Percentiles rank a stretch among this genome's conserved stretches.
These are phyloP conservation scores for Hypericum androsaemum DNA, from an alignment of 345 rosid species.

Conservation along the genomic window DNA sequence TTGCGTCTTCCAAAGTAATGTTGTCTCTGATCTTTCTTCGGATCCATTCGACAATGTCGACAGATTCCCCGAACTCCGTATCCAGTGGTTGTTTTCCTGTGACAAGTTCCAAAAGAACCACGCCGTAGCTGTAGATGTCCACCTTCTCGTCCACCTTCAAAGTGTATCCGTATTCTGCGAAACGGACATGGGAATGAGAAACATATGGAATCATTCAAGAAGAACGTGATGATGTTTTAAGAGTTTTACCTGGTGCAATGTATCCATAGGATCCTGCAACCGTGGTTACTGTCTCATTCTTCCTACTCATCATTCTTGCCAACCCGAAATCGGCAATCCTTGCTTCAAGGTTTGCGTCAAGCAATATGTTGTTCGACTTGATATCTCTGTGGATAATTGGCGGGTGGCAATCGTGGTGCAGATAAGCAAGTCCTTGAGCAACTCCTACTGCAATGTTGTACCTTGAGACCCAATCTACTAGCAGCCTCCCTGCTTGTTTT, in stretches of 20 bases:
- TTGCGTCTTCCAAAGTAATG: slow-evolving; percentile 46
- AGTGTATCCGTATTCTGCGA: slow-evolving; percentile 84
- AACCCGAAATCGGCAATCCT: slow-evolving; percentile 89
- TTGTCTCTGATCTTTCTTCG: slow-evolving; percentile 55
- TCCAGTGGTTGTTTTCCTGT: slow-evolving; percentile 65
- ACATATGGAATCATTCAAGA: no score
- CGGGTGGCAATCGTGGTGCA: slow-evolving; percentile 91
- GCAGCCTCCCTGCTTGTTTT: slow-evolving; percentile 51
- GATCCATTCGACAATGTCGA: slow-evolving; percentile 68
- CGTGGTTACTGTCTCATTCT: slow-evolving; percentile 83
- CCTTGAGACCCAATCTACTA: slow-evolving; percentile 81
- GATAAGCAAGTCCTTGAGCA: slow-evolving; percentile 87
- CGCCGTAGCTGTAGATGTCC: slow-evolving; percentile 83
- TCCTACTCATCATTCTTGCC: slow-evolving; percentile 78
- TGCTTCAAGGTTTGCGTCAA: slow-evolving; percentile 74
- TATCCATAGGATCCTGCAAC: slow-evolving; percentile 98
- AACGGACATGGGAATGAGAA: neutral
- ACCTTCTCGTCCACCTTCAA: slow-evolving; percentile 90
- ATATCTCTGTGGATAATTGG: slow-evolving; percentile 80
- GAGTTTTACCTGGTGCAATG: slow-evolving; percentile 74
- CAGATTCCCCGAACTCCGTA: slow-evolving; percentile 57
- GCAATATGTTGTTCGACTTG: slow-evolving; percentile 80
- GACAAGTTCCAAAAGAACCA: slow-evolving; percentile 72
- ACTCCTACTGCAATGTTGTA: slow-evolving; percentile 79
- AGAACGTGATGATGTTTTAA: neutral